These are phyloP conservation scores for Hirsutella minnesotensis DNA, from an alignment of 2,329 filamentous ascomycete genomes.

Conservation along the genomic window DNA sequence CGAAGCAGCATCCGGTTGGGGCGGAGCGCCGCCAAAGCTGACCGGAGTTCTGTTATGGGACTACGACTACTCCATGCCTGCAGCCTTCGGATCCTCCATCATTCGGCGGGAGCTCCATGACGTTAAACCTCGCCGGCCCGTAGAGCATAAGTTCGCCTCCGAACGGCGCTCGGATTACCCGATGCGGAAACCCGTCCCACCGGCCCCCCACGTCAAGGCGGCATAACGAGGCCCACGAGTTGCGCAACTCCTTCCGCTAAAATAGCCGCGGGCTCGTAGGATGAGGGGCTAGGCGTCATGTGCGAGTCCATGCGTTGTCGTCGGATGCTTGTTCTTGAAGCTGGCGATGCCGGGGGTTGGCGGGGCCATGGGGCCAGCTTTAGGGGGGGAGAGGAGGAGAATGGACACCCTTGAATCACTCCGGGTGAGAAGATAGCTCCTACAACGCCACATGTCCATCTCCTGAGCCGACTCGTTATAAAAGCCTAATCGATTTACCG, in stretches of 20 bases:
- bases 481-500: too few species aligned
- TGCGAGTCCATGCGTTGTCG: neutral
- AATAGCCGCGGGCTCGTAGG: neutral
- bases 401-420: neutral
- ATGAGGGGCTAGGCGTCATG: neutral
- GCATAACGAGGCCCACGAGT: neutral
- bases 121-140: neutral
- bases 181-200: neutral
- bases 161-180: neutral
- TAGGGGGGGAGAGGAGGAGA: constrained; percentile 4
- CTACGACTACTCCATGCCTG: neutral
- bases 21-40: neutral
- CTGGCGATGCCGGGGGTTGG: constrained; percentile 1
- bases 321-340: neutral
- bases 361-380: neutral
- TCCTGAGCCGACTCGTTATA: too few species aligned
- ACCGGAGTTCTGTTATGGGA: neutral
- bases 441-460: neutral
- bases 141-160: neutral
- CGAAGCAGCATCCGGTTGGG: neutral
- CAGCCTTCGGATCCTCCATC: neutral
- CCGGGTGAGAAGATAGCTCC: neutral
- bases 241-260: neutral
- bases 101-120: neutral
- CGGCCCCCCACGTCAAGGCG: neutral